A percentile compares a stretch with the other conserved stretches of the same genome.
Evolutionary conservation across 345 rosid species (phyloP).

Genomic region (Heritiera littoralis): DNA sequence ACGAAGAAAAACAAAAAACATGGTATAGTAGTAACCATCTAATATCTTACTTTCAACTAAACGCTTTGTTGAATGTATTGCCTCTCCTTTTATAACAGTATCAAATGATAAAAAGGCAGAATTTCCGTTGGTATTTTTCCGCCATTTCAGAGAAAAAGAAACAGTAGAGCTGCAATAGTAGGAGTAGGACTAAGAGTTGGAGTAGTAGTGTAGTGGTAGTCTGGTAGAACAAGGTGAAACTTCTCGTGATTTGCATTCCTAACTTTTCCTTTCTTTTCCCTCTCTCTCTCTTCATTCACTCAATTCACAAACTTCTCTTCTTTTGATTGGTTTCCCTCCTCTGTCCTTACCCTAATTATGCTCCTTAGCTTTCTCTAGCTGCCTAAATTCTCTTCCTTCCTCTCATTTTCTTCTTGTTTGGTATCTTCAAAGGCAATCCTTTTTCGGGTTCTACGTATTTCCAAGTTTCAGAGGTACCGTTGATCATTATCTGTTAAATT

Average conservation of each 20-base stretch:
- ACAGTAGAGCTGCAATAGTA: neutral
- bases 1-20: too few species aligned
- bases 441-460: slow-evolving; percentile 11
- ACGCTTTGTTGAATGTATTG: too few species aligned
- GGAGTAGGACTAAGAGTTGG: neutral
- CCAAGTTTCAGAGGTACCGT: neutral
- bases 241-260: slow-evolving; percentile 10
- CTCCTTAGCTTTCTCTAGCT: neutral
- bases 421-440: slow-evolving; percentile 2
- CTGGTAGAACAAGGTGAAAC: slow-evolving; percentile 1
- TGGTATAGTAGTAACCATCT: too few species aligned
- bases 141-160: slow-evolving; percentile 1
- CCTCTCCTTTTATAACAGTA: too few species aligned
- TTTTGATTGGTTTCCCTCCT: neutral
- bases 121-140: neutral
- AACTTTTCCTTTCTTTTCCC: slow-evolving; percentile 3
- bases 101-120: too few species aligned
- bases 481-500: neutral
- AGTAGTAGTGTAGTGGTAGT: too few species aligned
- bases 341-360: slow-evolving; percentile 10
- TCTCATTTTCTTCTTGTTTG: neutral
- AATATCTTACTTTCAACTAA: too few species aligned
- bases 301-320: slow-evolving; percentile 10
- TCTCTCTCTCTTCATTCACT: slow-evolving; percentile 5
- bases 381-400: neutral